Percentiles rank a stretch among this genome's conserved stretches.
phyloP scores from a whole-genome alignment of 176 grass and related monocot species.

The Poa annua region DNA sequence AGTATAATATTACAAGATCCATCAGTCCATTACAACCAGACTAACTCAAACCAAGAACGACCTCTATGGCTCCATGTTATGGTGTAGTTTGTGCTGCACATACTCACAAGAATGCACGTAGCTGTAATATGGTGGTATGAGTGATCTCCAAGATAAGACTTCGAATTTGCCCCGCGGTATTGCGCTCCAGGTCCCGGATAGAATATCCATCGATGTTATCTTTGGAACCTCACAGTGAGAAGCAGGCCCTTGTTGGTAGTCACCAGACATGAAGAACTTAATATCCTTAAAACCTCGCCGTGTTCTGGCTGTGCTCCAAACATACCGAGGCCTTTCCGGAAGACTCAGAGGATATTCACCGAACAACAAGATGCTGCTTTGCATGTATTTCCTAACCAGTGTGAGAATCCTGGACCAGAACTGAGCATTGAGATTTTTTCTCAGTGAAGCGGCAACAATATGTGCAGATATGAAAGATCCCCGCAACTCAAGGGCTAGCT shows the following conservation, averaged over 20 bases:
- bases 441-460: not conserved
- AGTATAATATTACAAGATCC: not conserved
- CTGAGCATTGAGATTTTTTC: not conserved
- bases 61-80: not conserved
- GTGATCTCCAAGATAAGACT: not conserved
- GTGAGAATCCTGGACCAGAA: constrained; percentile 11
- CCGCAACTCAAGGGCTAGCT: constrained; percentile 1
- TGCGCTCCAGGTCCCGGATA: not conserved
- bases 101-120: not conserved
- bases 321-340: not conserved
- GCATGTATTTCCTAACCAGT: not conserved
- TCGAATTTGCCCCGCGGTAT: not conserved
- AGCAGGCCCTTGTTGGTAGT: not conserved
- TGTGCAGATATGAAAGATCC: not conserved
- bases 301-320: not conserved
- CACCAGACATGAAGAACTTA: not conserved
- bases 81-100: not conserved
- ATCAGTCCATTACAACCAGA: not conserved
- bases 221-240: not conserved
- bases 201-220: not conserved
- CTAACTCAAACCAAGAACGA: not conserved
- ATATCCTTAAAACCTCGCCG: not conserved
- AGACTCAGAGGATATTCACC: not conserved
- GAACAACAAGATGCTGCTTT: not conserved
- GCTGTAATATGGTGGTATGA: not conserved